A percentile compares a stretch with the other conserved stretches of the same genome.
phyloP scores from a whole-genome alignment of 2,329 filamentous ascomycete species.

The Cercospora sojina region DNA sequence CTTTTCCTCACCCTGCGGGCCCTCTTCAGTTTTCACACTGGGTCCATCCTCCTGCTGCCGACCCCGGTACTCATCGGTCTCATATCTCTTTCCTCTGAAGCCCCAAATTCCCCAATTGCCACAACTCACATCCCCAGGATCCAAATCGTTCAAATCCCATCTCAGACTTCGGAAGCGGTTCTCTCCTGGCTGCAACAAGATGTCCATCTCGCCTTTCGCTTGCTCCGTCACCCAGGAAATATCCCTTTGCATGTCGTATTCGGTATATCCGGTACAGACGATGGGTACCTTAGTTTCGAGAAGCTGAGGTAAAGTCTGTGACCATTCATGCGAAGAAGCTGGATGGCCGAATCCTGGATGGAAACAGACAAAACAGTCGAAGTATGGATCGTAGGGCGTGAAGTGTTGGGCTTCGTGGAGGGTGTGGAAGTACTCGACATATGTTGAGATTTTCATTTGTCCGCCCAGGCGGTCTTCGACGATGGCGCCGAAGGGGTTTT shows the following conservation, averaged over 20 bases:
- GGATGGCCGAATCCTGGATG: slow-evolving; percentile 95
- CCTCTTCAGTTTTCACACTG: not conserved
- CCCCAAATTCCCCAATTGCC: slow-evolving; percentile 98
- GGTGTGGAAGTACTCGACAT: slow-evolving; percentile 97
- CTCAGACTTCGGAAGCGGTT: slow-evolving; percentile 89
- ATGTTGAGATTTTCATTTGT: slow-evolving; percentile 94
- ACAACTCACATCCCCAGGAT: slow-evolving; percentile 89
- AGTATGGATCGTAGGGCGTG: slow-evolving; percentile 94
- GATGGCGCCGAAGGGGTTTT: slow-evolving; percentile 90
- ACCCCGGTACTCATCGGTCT: slow-evolving; percentile 49
- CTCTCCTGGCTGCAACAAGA: slow-evolving; percentile 87
- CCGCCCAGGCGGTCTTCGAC: slow-evolving; percentile 87
- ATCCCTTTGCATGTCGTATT: slow-evolving; percentile 90
- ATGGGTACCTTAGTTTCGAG: slow-evolving; percentile 95
- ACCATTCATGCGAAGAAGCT: slow-evolving; percentile 90
- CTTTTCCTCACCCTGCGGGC: not conserved
- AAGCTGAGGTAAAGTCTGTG: slow-evolving; percentile 81
- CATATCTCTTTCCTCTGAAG: slow-evolving; percentile 94
- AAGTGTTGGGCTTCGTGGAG: slow-evolving; percentile 89
- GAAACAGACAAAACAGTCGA: slow-evolving; percentile 96
- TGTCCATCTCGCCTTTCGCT: slow-evolving; percentile 84
- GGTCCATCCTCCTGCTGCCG: slow-evolving; percentile 3
- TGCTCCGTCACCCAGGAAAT: slow-evolving; percentile 86
- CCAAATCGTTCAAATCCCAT: slow-evolving; percentile 96
- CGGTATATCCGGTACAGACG: slow-evolving; percentile 92